Conservation (phyloP, 2,329 filamentous ascomycete genomes). For the Colletotrichum sp. region DNA sequence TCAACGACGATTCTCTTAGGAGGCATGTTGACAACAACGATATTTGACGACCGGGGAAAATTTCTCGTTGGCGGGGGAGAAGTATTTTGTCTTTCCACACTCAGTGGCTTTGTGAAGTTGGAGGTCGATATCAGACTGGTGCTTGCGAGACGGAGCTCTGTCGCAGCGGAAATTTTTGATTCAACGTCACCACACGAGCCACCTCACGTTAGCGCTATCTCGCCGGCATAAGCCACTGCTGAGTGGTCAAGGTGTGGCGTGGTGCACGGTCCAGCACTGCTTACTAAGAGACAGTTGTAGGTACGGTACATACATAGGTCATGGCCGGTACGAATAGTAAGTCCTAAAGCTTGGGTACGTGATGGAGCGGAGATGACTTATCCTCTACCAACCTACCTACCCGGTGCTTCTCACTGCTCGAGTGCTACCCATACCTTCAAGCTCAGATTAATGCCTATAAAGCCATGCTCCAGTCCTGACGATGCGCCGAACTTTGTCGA, state of each 20-base stretch:
- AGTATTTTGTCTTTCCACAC: neutral
- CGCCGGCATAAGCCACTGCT: neutral
- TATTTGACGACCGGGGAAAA: neutral
- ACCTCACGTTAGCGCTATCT: neutral
- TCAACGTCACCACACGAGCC: neutral
- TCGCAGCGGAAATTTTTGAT: slow-evolving; percentile 10
- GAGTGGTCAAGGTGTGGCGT: neutral
- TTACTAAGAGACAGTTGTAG: neutral
- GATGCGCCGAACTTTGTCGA: slow-evolving; percentile 14
- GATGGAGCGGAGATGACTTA: neutral
- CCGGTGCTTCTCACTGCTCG: neutral
- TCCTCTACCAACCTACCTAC: neutral
- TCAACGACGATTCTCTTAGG: slow-evolving; percentile 65
- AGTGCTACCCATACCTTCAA: neutral
- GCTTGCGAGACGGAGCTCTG: neutral
- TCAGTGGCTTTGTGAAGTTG: neutral
- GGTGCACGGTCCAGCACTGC: neutral
- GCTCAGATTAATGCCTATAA: neutral
- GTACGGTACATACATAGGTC: neutral
- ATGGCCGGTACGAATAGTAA: neutral
- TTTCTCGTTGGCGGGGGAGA: neutral
- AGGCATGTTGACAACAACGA: slow-evolving; percentile 55
- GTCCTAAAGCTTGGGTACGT: neutral
- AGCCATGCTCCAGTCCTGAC: neutral
- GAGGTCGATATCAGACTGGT: neutral